Conservation (phyloP, 768 basidiomycete species). For the Mycena indigotica region DNA sequence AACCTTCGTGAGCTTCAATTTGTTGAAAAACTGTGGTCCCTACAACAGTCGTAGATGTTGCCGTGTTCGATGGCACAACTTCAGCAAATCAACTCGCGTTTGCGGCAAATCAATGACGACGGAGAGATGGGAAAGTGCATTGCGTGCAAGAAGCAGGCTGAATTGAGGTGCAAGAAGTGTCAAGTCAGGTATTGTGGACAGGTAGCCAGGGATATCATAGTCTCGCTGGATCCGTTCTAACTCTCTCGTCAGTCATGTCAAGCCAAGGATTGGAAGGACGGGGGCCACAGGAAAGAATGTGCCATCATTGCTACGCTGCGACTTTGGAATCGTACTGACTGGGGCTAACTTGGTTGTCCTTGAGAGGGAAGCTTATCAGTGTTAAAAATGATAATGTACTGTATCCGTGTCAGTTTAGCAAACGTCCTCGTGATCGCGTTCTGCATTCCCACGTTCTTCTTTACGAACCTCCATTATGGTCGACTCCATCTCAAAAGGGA, state of each 20-base stretch:
- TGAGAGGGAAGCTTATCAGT: too few relatives aligned
- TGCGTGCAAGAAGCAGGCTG: conserved; percentile 20
- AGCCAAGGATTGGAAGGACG: conserved; percentile 19
- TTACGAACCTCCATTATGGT: conserved; percentile 7
- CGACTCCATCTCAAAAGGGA: conserved; percentile 17
- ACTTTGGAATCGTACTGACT: conserved; percentile 28
- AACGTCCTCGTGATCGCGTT: not conserved
- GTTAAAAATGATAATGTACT: too few relatives aligned
- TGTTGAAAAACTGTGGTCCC: not conserved
- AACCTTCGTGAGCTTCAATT: conserved; percentile 2
- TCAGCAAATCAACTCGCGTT: conserved; percentile 18
- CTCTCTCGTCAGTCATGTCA: conserved; percentile 23
- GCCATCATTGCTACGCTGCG: conserved; percentile 13
- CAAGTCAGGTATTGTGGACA: conserved; percentile 21
- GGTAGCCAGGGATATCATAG: conserved; percentile 5
- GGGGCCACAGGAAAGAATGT: conserved; percentile 20
- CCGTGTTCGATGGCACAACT: conserved; percentile 16
- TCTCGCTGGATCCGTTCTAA: not conserved
- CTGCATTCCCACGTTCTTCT: not conserved
- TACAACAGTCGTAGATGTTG: not conserved
- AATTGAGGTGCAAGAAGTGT: conserved; percentile 15
- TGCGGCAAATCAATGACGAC: conserved; percentile 19
- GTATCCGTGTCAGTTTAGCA: not conserved
- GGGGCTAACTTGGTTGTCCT: conserved; percentile 14
- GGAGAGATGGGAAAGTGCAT: conserved; percentile 22